A percentile compares a stretch with the other conserved stretches of the same genome.
Conservation (phyloP, 768 basidiomycete species). For the Lanmaoa pseudosensibilis region DNA sequence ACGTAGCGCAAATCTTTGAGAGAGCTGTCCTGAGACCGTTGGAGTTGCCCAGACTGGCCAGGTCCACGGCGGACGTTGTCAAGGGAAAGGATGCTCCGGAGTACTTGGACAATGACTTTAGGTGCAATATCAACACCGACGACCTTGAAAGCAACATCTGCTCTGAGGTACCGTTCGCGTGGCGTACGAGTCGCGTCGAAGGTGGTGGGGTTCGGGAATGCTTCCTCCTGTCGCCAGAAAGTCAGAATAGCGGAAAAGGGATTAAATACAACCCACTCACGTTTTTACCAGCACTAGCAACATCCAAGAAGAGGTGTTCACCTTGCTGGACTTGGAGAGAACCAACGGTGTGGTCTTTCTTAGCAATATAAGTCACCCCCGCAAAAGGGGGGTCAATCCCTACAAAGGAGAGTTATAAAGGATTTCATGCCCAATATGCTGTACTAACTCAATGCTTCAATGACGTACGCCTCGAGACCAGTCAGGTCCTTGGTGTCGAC, state of each 20-base stretch:
- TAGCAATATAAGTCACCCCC: slow-evolving; percentile 60
- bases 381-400: slow-evolving; percentile 74
- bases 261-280: slow-evolving; percentile 40
- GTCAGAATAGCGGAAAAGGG: not conserved
- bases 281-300: slow-evolving; percentile 54
- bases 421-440: not conserved
- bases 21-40: slow-evolving; percentile 51
- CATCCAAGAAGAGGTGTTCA: slow-evolving; percentile 62
- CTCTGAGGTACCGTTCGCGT: slow-evolving; percentile 46
- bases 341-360: slow-evolving; percentile 46
- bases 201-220: slow-evolving; percentile 48
- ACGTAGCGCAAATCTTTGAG: slow-evolving; percentile 50
- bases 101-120: slow-evolving; percentile 58
- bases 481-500: slow-evolving; percentile 36
- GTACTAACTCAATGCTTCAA: slow-evolving; percentile 68
- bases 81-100: slow-evolving; percentile 63
- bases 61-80: slow-evolving; percentile 65
- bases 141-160: slow-evolving; percentile 49
- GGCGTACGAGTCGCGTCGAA: slow-evolving; percentile 47
- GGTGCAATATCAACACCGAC: slow-evolving; percentile 55
- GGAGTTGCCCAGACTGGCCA: slow-evolving; percentile 63
- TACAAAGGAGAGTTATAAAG: slow-evolving; percentile 27
- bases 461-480: slow-evolving; percentile 54
- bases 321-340: slow-evolving; percentile 44
- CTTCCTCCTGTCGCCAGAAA: slow-evolving; percentile 38